A percentile compares a stretch with the other conserved stretches of the same genome.
These are phyloP conservation scores for Phaeosphaeria sp. DNA, from an alignment of 2,329 filamentous ascomycete genomes.

Conservation along the genomic window DNA sequence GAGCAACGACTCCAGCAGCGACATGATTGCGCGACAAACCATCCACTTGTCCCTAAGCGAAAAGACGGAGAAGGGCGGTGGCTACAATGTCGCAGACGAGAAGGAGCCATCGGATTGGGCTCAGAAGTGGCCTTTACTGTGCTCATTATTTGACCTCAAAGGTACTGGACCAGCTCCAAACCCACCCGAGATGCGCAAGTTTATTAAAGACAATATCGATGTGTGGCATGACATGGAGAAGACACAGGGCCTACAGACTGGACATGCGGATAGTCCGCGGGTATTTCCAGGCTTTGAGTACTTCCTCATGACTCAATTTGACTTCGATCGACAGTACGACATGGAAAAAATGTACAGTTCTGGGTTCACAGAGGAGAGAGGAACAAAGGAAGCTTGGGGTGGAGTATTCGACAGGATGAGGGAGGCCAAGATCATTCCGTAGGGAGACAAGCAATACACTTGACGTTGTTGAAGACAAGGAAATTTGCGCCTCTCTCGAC, in stretches of 20 bases:
- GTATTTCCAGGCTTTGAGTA: conserved; percentile 51
- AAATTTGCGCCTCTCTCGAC: too few relatives aligned
- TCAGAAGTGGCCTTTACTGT: conserved; percentile 54
- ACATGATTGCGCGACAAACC: conserved; percentile 52
- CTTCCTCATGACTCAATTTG: conserved; percentile 52
- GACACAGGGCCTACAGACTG: conserved; percentile 42
- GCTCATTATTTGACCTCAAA: conserved; percentile 53
- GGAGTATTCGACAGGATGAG: conserved; percentile 54
- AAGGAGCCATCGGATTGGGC: conserved; percentile 48
- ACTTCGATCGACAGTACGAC: conserved; percentile 55
- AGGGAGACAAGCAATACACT: not conserved
- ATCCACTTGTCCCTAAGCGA: conserved; percentile 51
- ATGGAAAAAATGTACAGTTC: conserved; percentile 52
- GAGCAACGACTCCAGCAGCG: conserved; percentile 46
- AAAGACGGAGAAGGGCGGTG: conserved; percentile 40
- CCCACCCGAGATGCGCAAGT: conserved; percentile 32
- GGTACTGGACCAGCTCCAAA: conserved; percentile 37
- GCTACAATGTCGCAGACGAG: conserved; percentile 54
- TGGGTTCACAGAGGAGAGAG: conserved; percentile 52
- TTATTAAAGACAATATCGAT: conserved; percentile 36
- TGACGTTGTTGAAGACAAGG: too few relatives aligned
- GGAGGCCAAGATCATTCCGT: conserved; percentile 51
- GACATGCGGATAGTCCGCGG: conserved; percentile 47
- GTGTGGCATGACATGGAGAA: conserved; percentile 31
- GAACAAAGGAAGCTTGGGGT: conserved; percentile 49